Base-by-base conservation (phyloP, 108 stramenopile species). In the Aurantiochytrium sp. region DNA sequence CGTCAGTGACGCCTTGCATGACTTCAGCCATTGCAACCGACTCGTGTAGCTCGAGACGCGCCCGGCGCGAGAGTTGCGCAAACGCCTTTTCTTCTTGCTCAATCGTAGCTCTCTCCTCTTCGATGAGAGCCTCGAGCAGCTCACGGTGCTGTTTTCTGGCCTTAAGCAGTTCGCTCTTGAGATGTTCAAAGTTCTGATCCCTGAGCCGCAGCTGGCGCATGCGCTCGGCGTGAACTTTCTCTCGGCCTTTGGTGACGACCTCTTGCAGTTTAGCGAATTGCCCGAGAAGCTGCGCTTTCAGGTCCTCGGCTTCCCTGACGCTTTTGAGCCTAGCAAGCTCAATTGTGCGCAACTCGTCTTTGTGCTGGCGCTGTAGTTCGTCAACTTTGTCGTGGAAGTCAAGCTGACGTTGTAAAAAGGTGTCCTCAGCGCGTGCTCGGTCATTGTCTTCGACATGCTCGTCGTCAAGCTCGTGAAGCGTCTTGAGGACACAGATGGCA, bases 371-470 rank as follows among this genome's bases (percentile, higher is more conserved):
- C 29, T 91, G 90, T 25, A 92, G 69, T 25, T 90, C 91, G 25
- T 92, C 92, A n/a, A 92, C 60, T 58, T 91, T 90, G 59, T 88
- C 87, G 44, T 92, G 89, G 55, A 91, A 92, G 55, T 90, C 89
- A 89, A 90, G 47, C 35, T 60, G 88, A 29, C 53, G 28, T 42
- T 58, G 53, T 58, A 72, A n/a, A 19, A 90, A 64, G 5, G 89
- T 90, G 73, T 92, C 92, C 49, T 91, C 88, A 23, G 88, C 91
- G 23, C 35, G 60, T 21, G 29, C 72, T 43, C 92, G 58, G 45
- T 91, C 92, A 5, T 88, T 71, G 76, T 88, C 58, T 47, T 42
- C 43, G 12, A 93, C 90, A 6, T 60, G 89, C 23, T 89, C 16
- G 21, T 89, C 94, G 55, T 94, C 94, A 10, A 94, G 57, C 18